Evolutionary conservation across 768 basidiomycete genomes (phyloP).

Genomic region (Cubamyces lactineus): DNA sequence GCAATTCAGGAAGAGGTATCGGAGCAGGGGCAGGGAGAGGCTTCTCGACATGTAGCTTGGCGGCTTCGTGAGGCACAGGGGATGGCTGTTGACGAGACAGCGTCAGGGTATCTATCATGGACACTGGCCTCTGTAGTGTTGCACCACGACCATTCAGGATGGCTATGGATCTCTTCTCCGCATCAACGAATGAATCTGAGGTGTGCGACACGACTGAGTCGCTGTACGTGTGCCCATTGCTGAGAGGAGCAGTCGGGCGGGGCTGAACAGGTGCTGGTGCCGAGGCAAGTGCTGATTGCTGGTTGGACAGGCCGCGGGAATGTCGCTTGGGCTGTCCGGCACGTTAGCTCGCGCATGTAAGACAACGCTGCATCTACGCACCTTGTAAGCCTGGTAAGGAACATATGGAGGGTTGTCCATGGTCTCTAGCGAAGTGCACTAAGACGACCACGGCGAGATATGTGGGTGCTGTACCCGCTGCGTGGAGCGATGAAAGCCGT

Average conservation of each 20-base stretch:
- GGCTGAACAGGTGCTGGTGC: slow-evolving; percentile 5
- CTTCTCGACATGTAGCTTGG: background rate
- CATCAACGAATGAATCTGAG: slow-evolving; percentile 16
- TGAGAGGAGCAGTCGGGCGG: slow-evolving; percentile 8
- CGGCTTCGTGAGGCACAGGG: background rate
- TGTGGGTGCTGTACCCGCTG: slow-evolving; percentile 1
- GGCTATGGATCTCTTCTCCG: slow-evolving; percentile 20
- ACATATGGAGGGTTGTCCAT: slow-evolving; percentile 39
- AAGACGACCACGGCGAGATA: background rate
- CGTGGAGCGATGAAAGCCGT: slow-evolving; percentile 20
- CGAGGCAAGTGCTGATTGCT: slow-evolving; percentile 15
- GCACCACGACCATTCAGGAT: slow-evolving; percentile 10
- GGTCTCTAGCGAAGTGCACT: slow-evolving; percentile 10
- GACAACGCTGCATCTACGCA: slow-evolving; percentile 22
- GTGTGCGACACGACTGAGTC: slow-evolving; percentile 24
- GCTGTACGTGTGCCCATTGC: slow-evolving; percentile 25
- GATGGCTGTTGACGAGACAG: slow-evolving; percentile 14
- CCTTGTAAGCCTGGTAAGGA: slow-evolving; percentile 56
- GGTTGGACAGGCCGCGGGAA: slow-evolving; percentile 42
- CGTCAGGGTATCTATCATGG: slow-evolving; percentile 28
- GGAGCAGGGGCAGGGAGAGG: slow-evolving; percentile 12
- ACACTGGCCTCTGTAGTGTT: slow-evolving; percentile 23
- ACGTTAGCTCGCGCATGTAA: background rate
- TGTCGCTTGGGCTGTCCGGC: slow-evolving; percentile 50
- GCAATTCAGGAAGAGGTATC: slow-evolving; percentile 7